Evolutionary conservation across 225 moss, liverwort and hornwort species (phyloP).

Genomic region (Polytrichum commune): DNA sequence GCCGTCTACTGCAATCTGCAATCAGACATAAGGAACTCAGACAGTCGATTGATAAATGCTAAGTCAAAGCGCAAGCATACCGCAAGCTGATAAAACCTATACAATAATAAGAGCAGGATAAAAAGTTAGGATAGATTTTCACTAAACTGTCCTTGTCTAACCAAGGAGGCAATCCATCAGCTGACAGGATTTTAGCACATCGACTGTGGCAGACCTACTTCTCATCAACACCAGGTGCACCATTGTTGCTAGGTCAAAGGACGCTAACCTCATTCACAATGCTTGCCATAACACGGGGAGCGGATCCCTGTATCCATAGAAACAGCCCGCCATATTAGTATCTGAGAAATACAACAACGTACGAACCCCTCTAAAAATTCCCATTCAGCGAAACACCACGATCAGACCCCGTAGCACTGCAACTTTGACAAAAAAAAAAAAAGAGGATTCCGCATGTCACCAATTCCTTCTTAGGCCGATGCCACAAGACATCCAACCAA

Average conservation of each 20-base stretch:
- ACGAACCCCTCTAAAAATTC: too few species aligned
- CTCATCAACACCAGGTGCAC: neutral
- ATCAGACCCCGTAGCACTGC: too few species aligned
- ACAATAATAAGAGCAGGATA: neutral
- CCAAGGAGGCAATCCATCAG: too few species aligned
- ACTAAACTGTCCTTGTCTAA: neutral
- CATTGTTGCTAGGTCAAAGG: neutral
- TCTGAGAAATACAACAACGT: too few species aligned
- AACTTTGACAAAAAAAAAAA: too few species aligned
- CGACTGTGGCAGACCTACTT: neutral
- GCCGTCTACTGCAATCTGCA: slow-evolving; percentile 58
- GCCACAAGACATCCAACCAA: too few species aligned
- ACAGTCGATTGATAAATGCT: too few species aligned
- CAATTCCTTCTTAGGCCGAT: too few species aligned
- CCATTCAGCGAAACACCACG: too few species aligned
- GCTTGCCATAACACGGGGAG: slow-evolving; percentile 38
- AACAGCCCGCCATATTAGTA: too few species aligned
- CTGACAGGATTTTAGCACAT: neutral
- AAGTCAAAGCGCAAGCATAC: neutral
- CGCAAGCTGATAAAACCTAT: neutral
- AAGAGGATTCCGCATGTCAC: too few species aligned
- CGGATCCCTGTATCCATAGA: slow-evolving; percentile 38
- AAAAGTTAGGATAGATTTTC: neutral
- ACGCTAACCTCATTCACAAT: slow-evolving; percentile 46
- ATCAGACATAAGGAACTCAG: too few species aligned